Evolutionary conservation across 108 stramenopile genomes (phyloP).

Genomic region (Skeletonema grethae): DNA sequence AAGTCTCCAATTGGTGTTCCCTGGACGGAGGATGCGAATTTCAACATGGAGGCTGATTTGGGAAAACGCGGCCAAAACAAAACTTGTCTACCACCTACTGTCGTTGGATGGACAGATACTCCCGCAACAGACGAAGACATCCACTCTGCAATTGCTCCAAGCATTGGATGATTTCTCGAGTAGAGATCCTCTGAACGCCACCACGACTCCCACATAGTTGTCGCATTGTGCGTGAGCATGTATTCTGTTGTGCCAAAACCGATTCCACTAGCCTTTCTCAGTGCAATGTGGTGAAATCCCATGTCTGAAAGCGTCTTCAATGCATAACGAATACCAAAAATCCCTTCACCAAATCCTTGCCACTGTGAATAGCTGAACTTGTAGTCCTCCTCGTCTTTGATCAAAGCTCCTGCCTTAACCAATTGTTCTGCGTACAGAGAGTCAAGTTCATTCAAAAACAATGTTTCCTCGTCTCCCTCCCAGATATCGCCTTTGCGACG

Average conservation of each 20-base stretch:
- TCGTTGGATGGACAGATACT: constrained; percentile 30
- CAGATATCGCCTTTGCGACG: constrained; percentile 17
- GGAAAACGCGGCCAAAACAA: constrained; percentile 46
- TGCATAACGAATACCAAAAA: constrained; percentile 38
- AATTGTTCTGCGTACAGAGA: constrained; percentile 9
- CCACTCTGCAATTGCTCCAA: constrained; percentile 54
- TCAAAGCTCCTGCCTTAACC: constrained; percentile 24
- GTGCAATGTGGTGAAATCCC: constrained; percentile 37
- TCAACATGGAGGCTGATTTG: constrained; percentile 24
- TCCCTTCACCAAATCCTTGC: constrained; percentile 44
- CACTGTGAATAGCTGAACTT: constrained; percentile 36
- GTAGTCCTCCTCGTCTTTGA: constrained; percentile 1
- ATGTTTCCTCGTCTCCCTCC: constrained; percentile 27
- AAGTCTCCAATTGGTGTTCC: constrained; percentile 28
- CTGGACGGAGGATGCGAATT: constrained; percentile 34
- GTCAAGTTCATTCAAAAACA: constrained; percentile 24
- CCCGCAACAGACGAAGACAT: constrained; percentile 45
- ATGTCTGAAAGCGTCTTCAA: constrained; percentile 39
- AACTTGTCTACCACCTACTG: constrained; percentile 29
- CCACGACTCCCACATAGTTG: constrained; percentile 59
- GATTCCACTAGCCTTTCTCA: constrained; percentile 29
- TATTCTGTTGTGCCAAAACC: constrained; percentile 45
- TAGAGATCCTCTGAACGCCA: constrained; percentile 48
- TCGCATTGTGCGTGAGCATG: constrained; percentile 55
- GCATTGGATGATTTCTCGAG: constrained; percentile 58